A percentile compares a stretch with the other conserved stretches of the same genome.
Conservation (phyloP, 495 filamentous ascomycete species). For the Penicillium riverlandense region DNA sequence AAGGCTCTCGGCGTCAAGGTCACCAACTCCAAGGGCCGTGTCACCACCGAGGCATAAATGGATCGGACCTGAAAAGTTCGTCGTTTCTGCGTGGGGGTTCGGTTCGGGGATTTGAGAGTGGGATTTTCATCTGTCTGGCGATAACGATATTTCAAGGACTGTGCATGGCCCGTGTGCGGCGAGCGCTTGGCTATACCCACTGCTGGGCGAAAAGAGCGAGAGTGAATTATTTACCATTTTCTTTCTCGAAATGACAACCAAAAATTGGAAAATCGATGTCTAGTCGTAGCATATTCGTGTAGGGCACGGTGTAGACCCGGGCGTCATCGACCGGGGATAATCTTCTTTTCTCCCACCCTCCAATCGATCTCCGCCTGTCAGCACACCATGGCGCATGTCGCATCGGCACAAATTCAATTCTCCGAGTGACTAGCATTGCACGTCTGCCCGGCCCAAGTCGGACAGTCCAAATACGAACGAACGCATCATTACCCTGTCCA, state of each 20-base stretch:
- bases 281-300: not conserved
- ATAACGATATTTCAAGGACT: slow-evolving; percentile 29
- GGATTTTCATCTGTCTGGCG: slow-evolving; percentile 25
- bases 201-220: slow-evolving; percentile 20
- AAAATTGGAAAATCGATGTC: slow-evolving; percentile 23
- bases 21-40: slow-evolving; percentile 96
- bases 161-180: slow-evolving; percentile 25
- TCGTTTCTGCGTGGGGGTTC: slow-evolving; percentile 17
- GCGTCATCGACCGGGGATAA: too few relatives aligned
- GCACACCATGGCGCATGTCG: too few relatives aligned
- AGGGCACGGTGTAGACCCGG: too few relatives aligned
- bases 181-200: slow-evolving; percentile 17
- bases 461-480: too few relatives aligned
- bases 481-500: too few relatives aligned
- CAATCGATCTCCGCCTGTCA: too few relatives aligned
- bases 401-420: too few relatives aligned
- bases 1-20: slow-evolving; percentile 98
- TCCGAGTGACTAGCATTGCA: too few relatives aligned
- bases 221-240: slow-evolving; percentile 12
- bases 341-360: too few relatives aligned
- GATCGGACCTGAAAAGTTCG: slow-evolving; percentile 26
- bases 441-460: too few relatives aligned
- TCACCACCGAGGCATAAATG: slow-evolving; percentile 91
- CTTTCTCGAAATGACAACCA: slow-evolving; percentile 24
- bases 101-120: slow-evolving; percentile 13